Evolutionary conservation across 768 basidiomycete genomes (phyloP).

Genomic region (Pleurotus tuber-regium): DNA sequence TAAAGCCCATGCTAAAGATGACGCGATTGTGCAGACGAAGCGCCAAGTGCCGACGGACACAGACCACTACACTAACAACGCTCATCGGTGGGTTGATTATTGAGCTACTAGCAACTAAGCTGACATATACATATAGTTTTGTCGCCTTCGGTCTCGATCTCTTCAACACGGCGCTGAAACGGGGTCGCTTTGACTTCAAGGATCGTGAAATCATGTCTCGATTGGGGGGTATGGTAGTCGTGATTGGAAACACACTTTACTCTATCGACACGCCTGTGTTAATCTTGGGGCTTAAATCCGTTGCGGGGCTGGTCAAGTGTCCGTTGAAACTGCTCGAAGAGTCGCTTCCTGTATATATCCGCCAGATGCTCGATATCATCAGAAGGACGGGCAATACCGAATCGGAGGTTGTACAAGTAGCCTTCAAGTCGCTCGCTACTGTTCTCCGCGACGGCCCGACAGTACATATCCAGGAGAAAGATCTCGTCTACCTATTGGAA

Average conservation of each 20-base stretch:
- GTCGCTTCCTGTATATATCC: conserved; percentile 79
- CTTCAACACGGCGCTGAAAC: conserved; percentile 82
- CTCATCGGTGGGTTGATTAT: conserved; percentile 61
- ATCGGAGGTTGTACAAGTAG: conserved; percentile 85
- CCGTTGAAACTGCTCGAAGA: conserved; percentile 74
- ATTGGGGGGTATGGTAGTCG: conserved; percentile 80
- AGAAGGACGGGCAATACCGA: conserved; percentile 83
- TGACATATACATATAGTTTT: conserved; percentile 49
- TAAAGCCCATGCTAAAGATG: conserved; percentile 40
- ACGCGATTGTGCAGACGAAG: conserved; percentile 77
- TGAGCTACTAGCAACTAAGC: not conserved
- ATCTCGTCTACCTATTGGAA: conserved; percentile 83
- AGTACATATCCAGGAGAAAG: conserved; percentile 84
- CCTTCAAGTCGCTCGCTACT: conserved; percentile 80
- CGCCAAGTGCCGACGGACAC: conserved; percentile 51
- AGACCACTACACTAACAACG: conserved; percentile 83
- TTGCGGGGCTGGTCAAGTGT: conserved; percentile 78
- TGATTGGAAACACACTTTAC: conserved; percentile 91
- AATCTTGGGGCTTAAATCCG: conserved; percentile 71
- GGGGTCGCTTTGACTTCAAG: conserved; percentile 83
- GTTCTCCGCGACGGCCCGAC: conserved; percentile 88
- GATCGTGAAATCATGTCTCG: conserved; percentile 74
- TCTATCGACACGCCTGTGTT: conserved; percentile 76
- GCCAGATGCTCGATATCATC: conserved; percentile 81
- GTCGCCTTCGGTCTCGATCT: conserved; percentile 90